Conservation (phyloP, 805 yeast species). For the Zygosaccharomyces gambellarensis region DNA sequence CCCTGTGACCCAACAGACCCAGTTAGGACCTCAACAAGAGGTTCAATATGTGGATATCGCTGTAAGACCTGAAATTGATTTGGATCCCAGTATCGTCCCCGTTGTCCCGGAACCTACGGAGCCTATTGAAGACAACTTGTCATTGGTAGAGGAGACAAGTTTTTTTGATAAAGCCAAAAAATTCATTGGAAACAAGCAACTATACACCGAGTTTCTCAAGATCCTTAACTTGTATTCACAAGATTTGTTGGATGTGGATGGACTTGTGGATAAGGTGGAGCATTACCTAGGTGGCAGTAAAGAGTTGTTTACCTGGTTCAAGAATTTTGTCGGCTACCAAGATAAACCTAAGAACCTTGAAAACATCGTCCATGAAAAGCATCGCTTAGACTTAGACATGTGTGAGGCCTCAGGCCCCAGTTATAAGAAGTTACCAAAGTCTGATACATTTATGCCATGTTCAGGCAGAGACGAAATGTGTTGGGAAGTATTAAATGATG, state of each 20-base stretch:
- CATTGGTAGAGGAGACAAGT: constrained; percentile 74
- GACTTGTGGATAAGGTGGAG: constrained; percentile 78
- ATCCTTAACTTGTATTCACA: constrained; percentile 82
- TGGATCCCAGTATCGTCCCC: constrained; percentile 69
- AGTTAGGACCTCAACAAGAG: constrained; percentile 25
- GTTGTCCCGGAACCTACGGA: constrained; percentile 80
- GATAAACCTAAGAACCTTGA: constrained; percentile 84
- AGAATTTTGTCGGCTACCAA: constrained; percentile 81
- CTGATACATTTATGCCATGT: constrained; percentile 95
- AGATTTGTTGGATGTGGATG: constrained; percentile 78
- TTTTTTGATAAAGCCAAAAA: constrained; percentile 92
- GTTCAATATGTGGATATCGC: constrained; percentile 20
- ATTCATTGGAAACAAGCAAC: constrained; percentile 79
- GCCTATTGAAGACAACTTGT: constrained; percentile 50
- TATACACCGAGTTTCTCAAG: constrained; percentile 89
- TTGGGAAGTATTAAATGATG: constrained; percentile 97
- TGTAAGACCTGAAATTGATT: constrained; percentile 40
- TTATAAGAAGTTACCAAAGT: constrained; percentile 84
- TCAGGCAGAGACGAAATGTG: constrained; percentile 98
- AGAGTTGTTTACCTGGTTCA: constrained; percentile 87
- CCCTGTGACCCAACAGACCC: constrained; percentile 10
- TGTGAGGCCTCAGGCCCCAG: constrained; percentile 96
- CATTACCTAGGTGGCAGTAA: constrained; percentile 76
- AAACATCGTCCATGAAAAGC: constrained; percentile 81
- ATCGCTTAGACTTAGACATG: constrained; percentile 78